These are phyloP conservation scores for Aspergillus sp. DNA, from an alignment of 2,329 filamentous ascomycete genomes.

Conservation along the genomic window DNA sequence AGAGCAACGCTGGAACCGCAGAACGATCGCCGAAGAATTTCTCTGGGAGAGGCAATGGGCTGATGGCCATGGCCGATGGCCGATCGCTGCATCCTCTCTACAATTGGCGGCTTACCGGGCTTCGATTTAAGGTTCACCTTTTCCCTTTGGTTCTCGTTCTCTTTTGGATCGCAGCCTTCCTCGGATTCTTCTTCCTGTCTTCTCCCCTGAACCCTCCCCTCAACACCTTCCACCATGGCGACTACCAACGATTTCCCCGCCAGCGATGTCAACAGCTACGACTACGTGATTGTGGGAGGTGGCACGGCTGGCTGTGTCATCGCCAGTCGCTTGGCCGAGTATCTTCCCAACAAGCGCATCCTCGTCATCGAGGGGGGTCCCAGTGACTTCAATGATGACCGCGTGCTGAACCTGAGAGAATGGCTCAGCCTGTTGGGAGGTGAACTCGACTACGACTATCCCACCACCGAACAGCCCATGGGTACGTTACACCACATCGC, in stretches of 20 bases:
- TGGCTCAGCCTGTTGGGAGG: slow-evolving; percentile 84
- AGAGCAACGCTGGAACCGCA: slow-evolving; percentile 4
- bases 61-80: slow-evolving; percentile 8
- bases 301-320: slow-evolving; percentile 85
- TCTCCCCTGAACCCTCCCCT: slow-evolving; percentile 6
- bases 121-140: slow-evolving; percentile 6
- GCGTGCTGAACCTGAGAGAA: slow-evolving; percentile 80
- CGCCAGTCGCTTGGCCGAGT: slow-evolving; percentile 75
- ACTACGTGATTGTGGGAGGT: slow-evolving; percentile 83
- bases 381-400: slow-evolving; percentile 83
- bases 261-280: slow-evolving; percentile 66
- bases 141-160: slow-evolving; percentile 6
- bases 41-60: background rate
- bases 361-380: slow-evolving; percentile 86
- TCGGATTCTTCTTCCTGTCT: slow-evolving; percentile 2
- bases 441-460: slow-evolving; percentile 88
- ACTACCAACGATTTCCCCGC: slow-evolving; percentile 68
- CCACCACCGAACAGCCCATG: slow-evolving; percentile 84
- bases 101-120: background rate
- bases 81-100: slow-evolving; percentile 2
- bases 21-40: background rate
- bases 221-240: slow-evolving; percentile 56
- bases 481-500: slow-evolving; percentile 40
- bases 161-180: slow-evolving; percentile 7
- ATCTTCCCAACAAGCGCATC: slow-evolving; percentile 77